Percentiles rank a stretch among this genome's conserved stretches.
phyloP scores from a whole-genome alignment of 345 rosid species.

The Rhodamnia argentea region DNA sequence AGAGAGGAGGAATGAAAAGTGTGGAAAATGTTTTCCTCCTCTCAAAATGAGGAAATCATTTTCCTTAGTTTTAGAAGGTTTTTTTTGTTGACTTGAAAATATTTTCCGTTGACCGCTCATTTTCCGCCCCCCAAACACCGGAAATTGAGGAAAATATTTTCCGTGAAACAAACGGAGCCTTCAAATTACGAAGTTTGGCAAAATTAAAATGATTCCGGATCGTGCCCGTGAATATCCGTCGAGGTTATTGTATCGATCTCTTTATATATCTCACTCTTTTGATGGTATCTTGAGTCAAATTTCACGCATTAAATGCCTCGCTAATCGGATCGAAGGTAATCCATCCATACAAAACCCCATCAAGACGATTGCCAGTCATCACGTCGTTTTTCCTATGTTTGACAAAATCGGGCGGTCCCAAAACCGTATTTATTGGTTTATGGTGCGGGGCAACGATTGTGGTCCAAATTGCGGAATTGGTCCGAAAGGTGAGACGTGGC shows the following conservation, averaged over 20 bases:
- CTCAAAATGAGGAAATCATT: too few relatives aligned
- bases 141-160: too few relatives aligned
- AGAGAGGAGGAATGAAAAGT: too few relatives aligned
- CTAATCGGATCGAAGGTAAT: not conserved
- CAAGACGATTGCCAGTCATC: not conserved
- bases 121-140: too few relatives aligned
- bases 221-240: fast-evolving
- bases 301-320: not conserved
- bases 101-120: too few relatives aligned
- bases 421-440: too few relatives aligned
- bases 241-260: fast-evolving
- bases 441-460: not conserved
- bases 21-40: too few relatives aligned
- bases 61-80: too few relatives aligned
- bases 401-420: not conserved
- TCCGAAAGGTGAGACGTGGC: not conserved
- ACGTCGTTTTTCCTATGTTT: not conserved
- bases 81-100: too few relatives aligned
- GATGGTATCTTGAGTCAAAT: not conserved
- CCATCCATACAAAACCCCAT: not conserved
- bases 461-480: not conserved
- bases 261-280: not conserved
- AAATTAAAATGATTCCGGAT: too few relatives aligned
- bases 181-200: too few relatives aligned
- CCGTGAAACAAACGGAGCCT: too few relatives aligned